phyloP scores from a whole-genome alignment of 768 basidiomycete genomes.

The Agrocybe chaxingu region DNA sequence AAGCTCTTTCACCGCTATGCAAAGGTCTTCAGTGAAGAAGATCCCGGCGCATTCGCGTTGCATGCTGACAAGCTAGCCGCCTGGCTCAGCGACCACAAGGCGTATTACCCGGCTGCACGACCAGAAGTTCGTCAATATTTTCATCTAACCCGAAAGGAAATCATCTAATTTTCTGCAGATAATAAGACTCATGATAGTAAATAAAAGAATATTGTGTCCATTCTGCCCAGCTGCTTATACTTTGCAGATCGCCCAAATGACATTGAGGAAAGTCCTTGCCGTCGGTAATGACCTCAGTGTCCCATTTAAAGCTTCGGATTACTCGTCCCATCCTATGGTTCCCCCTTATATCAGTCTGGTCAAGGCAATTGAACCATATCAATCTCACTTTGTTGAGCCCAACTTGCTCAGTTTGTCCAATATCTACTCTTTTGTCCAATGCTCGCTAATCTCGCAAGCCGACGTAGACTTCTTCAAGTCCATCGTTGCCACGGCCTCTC shows the following conservation, averaged over 20 bases:
- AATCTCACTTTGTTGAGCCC: slow-evolving; percentile 30
- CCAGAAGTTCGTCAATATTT: slow-evolving; percentile 37
- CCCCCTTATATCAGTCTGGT: slow-evolving; percentile 33
- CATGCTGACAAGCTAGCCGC: slow-evolving; percentile 34
- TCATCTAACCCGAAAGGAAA: neutral
- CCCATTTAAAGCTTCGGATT: slow-evolving; percentile 28
- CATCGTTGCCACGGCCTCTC: neutral
- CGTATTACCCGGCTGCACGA: slow-evolving; percentile 50
- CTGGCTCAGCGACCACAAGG: slow-evolving; percentile 46
- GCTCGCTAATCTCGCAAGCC: neutral
- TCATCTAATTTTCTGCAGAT: slow-evolving; percentile 33
- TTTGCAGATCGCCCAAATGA: slow-evolving; percentile 33
- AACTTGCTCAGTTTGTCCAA: slow-evolving; percentile 25
- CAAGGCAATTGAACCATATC: slow-evolving; percentile 24
- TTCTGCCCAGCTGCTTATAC: neutral
- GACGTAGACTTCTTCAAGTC: neutral
- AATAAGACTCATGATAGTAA: slow-evolving; percentile 44
- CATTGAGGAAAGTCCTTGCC: slow-evolving; percentile 28
- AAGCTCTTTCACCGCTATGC: slow-evolving; percentile 34
- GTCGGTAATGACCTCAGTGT: slow-evolving; percentile 13
- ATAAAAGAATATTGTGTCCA: neutral
- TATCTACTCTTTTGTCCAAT: neutral
- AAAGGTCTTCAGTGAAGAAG: slow-evolving; percentile 29
- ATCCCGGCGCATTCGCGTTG: slow-evolving; percentile 19
- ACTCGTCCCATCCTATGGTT: slow-evolving; percentile 28